These are phyloP conservation scores for Penicillium psychrosexuale DNA, from an alignment of 2,329 filamentous ascomycete genomes.

Conservation along the genomic window DNA sequence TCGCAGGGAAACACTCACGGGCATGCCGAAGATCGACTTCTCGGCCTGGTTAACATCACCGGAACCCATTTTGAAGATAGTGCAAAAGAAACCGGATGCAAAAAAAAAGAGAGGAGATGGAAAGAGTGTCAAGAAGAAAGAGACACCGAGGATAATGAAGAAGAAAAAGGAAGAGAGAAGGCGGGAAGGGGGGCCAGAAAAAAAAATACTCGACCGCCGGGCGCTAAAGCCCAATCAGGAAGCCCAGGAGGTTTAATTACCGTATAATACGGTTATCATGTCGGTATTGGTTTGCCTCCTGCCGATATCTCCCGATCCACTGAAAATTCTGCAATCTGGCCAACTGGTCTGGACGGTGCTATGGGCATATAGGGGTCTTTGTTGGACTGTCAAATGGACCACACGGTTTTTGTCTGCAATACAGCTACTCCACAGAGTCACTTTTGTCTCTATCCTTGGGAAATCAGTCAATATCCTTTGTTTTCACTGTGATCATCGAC, in stretches of 20 bases:
- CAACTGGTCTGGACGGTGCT: neutral
- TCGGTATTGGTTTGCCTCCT: slow-evolving; percentile 13
- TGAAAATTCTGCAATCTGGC: slow-evolving; percentile 18
- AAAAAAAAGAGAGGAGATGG: slow-evolving; percentile 40
- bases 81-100: slow-evolving; percentile 40
- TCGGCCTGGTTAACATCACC: slow-evolving; percentile 50
- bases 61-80: slow-evolving; percentile 46
- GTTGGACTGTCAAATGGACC: neutral
- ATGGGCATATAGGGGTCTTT: neutral
- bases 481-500: neutral
- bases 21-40: slow-evolving; percentile 55
- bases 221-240: slow-evolving; percentile 30
- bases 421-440: neutral
- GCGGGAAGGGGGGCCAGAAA: slow-evolving; percentile 32
- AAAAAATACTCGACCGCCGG: slow-evolving; percentile 39
- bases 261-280: slow-evolving; percentile 8
- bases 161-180: slow-evolving; percentile 44
- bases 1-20: slow-evolving; percentile 38
- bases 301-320: slow-evolving; percentile 41
- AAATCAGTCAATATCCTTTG: neutral
- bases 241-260: slow-evolving; percentile 9
- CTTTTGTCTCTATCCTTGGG: too few relatives aligned
- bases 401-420: neutral
- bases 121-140: slow-evolving; percentile 33
- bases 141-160: slow-evolving; percentile 34